A percentile compares a stretch with the other conserved stretches of the same genome.
Evolutionary conservation across 176 grass and related monocot species (phyloP).

Genomic region (Paspalum vaginatum): DNA sequence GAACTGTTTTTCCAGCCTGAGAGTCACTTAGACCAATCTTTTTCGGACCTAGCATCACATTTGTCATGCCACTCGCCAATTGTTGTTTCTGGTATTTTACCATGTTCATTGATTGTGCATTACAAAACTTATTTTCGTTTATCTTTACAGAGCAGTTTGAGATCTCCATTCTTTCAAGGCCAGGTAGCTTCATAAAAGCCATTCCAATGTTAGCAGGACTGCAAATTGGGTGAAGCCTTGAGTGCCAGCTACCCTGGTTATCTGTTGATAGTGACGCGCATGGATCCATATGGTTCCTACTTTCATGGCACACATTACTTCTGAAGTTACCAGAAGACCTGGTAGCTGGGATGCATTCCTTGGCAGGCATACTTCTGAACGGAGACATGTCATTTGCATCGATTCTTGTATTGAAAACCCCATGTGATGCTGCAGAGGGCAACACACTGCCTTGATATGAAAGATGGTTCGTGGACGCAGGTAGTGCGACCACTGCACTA

Average conservation of each 20-base stretch:
- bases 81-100: conserved; percentile 40
- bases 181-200: conserved; percentile 68
- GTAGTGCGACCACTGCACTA: conserved; percentile 18
- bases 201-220: conserved; percentile 44
- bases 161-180: conserved; percentile 60
- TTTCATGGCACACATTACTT: conserved; percentile 32
- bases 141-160: conserved; percentile 31
- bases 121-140: conserved; percentile 26
- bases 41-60: conserved; percentile 40
- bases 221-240: conserved; percentile 35
- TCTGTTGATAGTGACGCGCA: conserved; percentile 36
- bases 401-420: conserved; percentile 19
- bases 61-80: conserved; percentile 29
- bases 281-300: conserved; percentile 37
- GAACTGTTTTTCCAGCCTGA: conserved; percentile 15
- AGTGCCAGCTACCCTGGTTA: conserved; percentile 43
- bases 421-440: conserved; percentile 38
- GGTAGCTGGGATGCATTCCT: conserved; percentile 41
- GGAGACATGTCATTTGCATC: conserved; percentile 24
- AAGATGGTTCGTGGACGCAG: conserved; percentile 5
- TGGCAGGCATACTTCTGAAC: conserved; percentile 30
- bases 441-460: conserved; percentile 36
- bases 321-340: conserved; percentile 33
- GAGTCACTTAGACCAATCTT: conserved; percentile 30
- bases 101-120: conserved; percentile 27